A percentile compares a stretch with the other conserved stretches of the same genome.
These are phyloP conservation scores for Ceriops tagal DNA, from an alignment of 345 rosid genomes.

Conservation along the genomic window DNA sequence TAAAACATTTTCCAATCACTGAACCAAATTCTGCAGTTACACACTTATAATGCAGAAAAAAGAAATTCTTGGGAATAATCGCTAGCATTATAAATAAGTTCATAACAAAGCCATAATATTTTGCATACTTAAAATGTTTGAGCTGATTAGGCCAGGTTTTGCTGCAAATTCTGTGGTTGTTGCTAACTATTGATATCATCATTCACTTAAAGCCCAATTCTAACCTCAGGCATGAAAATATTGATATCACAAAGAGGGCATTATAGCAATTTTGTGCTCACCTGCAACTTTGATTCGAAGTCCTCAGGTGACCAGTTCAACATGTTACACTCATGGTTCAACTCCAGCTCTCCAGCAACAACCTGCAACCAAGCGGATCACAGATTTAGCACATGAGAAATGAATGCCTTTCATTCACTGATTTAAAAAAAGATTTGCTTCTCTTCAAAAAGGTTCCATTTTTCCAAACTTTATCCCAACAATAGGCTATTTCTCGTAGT, in stretches of 20 bases:
- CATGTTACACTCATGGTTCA: slow-evolving; percentile 77
- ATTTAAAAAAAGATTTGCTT: too few relatives aligned
- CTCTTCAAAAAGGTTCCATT: too few relatives aligned
- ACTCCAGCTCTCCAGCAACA: slow-evolving; percentile 96
- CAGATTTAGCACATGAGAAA: slow-evolving; percentile 6
- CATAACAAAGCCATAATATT: too few relatives aligned
- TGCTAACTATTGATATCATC: not conserved
- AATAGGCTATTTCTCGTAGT: too few relatives aligned
- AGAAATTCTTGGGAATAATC: too few relatives aligned
- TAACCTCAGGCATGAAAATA: not conserved
- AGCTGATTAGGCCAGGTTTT: not conserved
- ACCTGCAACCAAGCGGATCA: slow-evolving; percentile 48
- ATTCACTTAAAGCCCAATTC: not conserved
- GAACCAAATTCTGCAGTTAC: too few relatives aligned
- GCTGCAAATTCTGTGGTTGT: not conserved
- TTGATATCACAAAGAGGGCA: not conserved
- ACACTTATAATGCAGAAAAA: too few relatives aligned
- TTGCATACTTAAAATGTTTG: not conserved
- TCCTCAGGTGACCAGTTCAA: slow-evolving; percentile 98
- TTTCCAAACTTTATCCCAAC: too few relatives aligned
- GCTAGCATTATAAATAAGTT: too few relatives aligned
- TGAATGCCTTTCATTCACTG: too few relatives aligned
- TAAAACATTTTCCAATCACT: too few relatives aligned
- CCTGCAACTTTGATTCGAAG: slow-evolving; percentile 95
- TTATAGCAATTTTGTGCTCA: slow-evolving; percentile 15